These are phyloP conservation scores for Cylindrodendrum hubeiense DNA, from an alignment of 2,329 filamentous ascomycete genomes.

Conservation along the genomic window DNA sequence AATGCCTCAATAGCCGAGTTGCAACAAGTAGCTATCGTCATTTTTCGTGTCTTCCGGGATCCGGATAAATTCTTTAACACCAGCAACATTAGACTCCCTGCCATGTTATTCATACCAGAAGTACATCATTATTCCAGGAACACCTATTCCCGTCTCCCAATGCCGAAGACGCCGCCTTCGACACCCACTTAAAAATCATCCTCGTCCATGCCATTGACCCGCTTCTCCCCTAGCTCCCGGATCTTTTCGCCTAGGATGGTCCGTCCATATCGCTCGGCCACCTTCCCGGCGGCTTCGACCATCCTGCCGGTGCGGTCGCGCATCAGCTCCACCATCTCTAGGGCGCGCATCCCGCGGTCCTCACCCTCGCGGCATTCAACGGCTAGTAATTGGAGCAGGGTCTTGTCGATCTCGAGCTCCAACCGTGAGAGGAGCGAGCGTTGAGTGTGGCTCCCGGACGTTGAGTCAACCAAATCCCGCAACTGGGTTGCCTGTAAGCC, in stretches of 20 bases:
- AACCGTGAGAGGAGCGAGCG: slow-evolving; percentile 75
- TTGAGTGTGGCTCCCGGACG: slow-evolving; percentile 69
- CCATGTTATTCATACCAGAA: neutral
- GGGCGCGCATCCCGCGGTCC: slow-evolving; percentile 91
- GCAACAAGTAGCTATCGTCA: neutral
- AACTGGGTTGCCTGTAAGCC: slow-evolving; percentile 80
- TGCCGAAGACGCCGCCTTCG: neutral
- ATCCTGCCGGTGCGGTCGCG: slow-evolving; percentile 87
- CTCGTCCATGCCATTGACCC: slow-evolving; percentile 71
- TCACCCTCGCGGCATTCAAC: slow-evolving; percentile 93
- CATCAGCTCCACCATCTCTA: slow-evolving; percentile 92
- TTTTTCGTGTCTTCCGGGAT: neutral
- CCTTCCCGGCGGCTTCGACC: slow-evolving; percentile 90
- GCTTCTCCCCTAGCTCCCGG: slow-evolving; percentile 81
- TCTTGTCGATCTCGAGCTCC: slow-evolving; percentile 90
- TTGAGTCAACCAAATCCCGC: slow-evolving; percentile 78
- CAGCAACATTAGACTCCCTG: neutral
- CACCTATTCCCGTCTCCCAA: neutral
- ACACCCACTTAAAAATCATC: slow-evolving; percentile 54
- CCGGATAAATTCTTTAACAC: neutral
- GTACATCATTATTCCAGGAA: neutral
- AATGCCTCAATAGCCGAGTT: neutral
- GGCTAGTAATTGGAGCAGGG: slow-evolving; percentile 87
- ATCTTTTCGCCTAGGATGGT: slow-evolving; percentile 91
- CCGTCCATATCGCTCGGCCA: slow-evolving; percentile 87